Evolutionary conservation across 176 grass and related monocot genomes (phyloP).

Genomic region (Zizania latifolia): DNA sequence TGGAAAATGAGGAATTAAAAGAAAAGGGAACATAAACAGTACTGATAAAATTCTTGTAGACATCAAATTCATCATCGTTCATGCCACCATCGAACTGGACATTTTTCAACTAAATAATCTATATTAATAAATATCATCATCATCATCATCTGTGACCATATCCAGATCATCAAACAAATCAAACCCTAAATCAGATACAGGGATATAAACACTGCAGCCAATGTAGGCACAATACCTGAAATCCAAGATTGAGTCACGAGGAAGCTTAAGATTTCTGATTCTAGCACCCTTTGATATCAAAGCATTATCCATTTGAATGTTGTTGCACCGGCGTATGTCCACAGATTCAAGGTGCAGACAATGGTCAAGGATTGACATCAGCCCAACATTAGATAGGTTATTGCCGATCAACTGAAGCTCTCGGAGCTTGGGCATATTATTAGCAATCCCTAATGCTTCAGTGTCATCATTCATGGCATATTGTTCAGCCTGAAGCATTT

Average conservation of each 20-base stretch:
- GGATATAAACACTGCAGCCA: no score
- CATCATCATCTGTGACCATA: slow-evolving; percentile 38
- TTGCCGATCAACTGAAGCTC: slow-evolving; percentile 25
- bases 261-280: slow-evolving; percentile 9
- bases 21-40: no score
- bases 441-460: slow-evolving; percentile 43
- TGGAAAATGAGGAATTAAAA: background rate
- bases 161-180: slow-evolving; percentile 38
- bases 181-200: slow-evolving; percentile 22
- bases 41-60: background rate
- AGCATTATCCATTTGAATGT: background rate
- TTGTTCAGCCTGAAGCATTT: slow-evolving; percentile 41
- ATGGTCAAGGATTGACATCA: slow-evolving; percentile 18
- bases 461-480: slow-evolving; percentile 21
- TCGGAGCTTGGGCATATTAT: slow-evolving; percentile 5
- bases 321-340: background rate
- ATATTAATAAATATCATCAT: slow-evolving; percentile 27
- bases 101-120: slow-evolving; percentile 1
- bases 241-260: slow-evolving; percentile 11
- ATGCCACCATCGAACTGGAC: slow-evolving; percentile 1
- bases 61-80: slow-evolving; percentile 23
- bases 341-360: slow-evolving; percentile 11
- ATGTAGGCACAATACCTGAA: slow-evolving; percentile 37
- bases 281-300: background rate
- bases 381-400: slow-evolving; percentile 31